Conservation (phyloP, 2,329 filamentous ascomycete species). For the Trichoderma polysporum region DNA sequence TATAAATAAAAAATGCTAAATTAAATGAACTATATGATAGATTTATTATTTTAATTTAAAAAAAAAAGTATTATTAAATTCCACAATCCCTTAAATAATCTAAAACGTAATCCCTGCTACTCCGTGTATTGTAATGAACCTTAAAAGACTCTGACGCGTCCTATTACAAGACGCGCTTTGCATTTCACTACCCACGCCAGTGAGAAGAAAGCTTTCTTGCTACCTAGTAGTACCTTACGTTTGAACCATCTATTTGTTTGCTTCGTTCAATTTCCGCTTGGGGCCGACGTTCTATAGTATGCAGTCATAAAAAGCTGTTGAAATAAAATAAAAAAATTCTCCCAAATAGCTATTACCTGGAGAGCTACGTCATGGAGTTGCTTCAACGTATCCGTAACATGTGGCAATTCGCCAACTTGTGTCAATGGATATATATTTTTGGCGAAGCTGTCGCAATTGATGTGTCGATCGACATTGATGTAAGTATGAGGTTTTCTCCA, state of each 20-base stretch:
- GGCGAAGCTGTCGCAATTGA: conserved; percentile 87
- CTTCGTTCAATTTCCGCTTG: background rate
- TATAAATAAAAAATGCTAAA: background rate
- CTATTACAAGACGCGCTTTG: background rate
- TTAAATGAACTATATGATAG: background rate
- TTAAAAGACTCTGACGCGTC: background rate
- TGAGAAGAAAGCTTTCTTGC: background rate
- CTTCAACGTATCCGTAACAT: conserved; percentile 69
- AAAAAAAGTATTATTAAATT: background rate
- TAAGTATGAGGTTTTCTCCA: conserved; percentile 41
- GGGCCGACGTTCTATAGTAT: background rate
- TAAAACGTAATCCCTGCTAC: background rate
- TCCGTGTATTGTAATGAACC: background rate
- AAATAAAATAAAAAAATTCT: background rate
- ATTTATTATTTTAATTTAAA: background rate
- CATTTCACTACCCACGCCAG: background rate
- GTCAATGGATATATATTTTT: conserved; percentile 92
- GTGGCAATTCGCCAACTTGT: conserved; percentile 94
- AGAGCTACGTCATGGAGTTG: conserved; percentile 34
- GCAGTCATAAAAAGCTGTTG: background rate
- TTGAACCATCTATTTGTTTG: background rate
- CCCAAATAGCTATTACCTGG: conserved; percentile 4
- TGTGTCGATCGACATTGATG: conserved; percentile 85
- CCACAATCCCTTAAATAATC: background rate
- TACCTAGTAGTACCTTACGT: background rate